These are phyloP conservation scores for Salvia miltiorrhiza DNA, from an alignment of 257 asterid genomes.

Conservation along the genomic window DNA sequence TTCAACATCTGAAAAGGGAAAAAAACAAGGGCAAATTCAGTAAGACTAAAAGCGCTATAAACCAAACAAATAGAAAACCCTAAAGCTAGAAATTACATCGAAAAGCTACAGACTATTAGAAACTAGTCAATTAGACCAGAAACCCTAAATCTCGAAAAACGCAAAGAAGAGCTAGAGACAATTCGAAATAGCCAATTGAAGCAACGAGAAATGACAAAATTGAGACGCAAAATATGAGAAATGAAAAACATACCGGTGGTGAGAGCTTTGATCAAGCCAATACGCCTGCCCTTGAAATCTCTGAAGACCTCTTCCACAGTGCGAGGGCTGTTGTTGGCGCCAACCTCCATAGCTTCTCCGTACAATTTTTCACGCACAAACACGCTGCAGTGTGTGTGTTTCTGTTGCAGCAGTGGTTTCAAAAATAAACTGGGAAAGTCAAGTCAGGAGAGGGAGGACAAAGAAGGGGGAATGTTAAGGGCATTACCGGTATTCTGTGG, in stretches of 20 bases:
- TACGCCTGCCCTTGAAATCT: constrained; percentile 50
- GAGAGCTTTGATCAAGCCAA: constrained; percentile 56
- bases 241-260: constrained; percentile 28
- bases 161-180: neutral
- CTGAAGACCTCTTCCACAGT: constrained; percentile 47
- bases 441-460: constrained; percentile 16
- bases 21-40: constrained; percentile 25
- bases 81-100: constrained; percentile 11
- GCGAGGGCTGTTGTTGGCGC: constrained; percentile 34
- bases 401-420: constrained; percentile 21
- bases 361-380: constrained; percentile 19
- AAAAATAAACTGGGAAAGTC: constrained; percentile 19
- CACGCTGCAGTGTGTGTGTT: constrained; percentile 17
- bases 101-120: neutral
- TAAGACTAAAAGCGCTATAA: constrained; percentile 8
- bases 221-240: neutral
- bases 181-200: neutral
- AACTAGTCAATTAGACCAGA: constrained; percentile 10
- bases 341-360: constrained; percentile 40
- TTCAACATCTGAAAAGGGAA: constrained; percentile 38
- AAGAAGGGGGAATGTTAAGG: constrained; percentile 28
- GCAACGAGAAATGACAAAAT: constrained; percentile 3
- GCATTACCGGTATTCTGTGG: neutral
- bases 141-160: constrained; percentile 18
- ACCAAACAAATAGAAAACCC: constrained; percentile 28